These are phyloP conservation scores for Gleditsia sinensis DNA, from an alignment of 306 rosid species.

Conservation along the genomic window DNA sequence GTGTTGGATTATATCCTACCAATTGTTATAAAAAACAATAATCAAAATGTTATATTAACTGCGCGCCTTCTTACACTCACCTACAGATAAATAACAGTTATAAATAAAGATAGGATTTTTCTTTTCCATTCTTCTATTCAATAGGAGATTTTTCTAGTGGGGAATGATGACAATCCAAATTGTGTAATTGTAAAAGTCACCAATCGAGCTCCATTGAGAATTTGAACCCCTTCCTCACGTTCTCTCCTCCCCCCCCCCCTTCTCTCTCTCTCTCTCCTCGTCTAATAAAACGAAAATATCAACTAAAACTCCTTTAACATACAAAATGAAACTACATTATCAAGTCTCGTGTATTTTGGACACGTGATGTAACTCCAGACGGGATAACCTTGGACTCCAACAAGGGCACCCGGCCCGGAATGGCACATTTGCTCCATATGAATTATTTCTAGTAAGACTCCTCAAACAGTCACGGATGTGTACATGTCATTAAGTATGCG, in stretches of 20 bases:
- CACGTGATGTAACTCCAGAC: neutral
- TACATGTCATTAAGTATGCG: slow-evolving; percentile 76
- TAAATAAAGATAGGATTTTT: neutral
- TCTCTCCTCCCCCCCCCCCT: too few relatives aligned
- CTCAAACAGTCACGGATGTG: slow-evolving; percentile 61
- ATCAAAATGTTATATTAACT: neutral
- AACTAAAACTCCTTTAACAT: slow-evolving; percentile 23
- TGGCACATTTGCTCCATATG: neutral
- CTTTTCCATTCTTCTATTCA: neutral
- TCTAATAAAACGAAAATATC: too few relatives aligned
- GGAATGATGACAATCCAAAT: neutral
- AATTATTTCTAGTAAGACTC: slow-evolving; percentile 8
- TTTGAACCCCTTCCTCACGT: neutral
- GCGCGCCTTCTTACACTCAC: neutral
- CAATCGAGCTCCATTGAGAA: neutral
- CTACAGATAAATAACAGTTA: neutral
- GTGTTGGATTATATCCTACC: neutral
- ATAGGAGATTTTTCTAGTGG: neutral
- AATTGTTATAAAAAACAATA: neutral
- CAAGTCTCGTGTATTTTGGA: slow-evolving; percentile 14
- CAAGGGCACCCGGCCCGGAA: slow-evolving; percentile 22
- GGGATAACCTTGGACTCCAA: slow-evolving; percentile 5
- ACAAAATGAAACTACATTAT: slow-evolving; percentile 30
- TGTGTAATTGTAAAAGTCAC: neutral
- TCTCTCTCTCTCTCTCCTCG: too few relatives aligned